Evolutionary conservation across 1,139 yeast species (phyloP).

Genomic region (Taphrina populina): DNA sequence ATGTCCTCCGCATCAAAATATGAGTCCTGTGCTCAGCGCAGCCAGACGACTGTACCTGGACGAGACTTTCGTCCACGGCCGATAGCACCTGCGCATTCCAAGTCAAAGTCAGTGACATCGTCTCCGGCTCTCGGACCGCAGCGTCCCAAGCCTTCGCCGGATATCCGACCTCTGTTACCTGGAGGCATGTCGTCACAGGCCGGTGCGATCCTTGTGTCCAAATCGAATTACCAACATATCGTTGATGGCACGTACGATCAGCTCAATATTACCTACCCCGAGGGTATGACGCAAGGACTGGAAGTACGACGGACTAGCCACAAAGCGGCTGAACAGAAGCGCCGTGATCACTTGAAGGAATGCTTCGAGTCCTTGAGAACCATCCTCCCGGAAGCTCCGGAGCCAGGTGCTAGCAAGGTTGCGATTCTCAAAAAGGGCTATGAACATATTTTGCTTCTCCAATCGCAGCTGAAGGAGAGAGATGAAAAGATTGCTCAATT

Average conservation of each 20-base stretch:
- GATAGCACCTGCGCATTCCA: constrained; percentile 12
- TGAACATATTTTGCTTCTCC: constrained; percentile 14
- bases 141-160: constrained; percentile 39
- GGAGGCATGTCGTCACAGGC: constrained; percentile 41
- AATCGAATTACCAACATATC: constrained; percentile 50
- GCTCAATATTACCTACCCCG: constrained; percentile 49
- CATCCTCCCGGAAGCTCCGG: constrained; percentile 26
- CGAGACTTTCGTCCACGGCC: constrained; percentile 18
- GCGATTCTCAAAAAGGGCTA: constrained; percentile 27
- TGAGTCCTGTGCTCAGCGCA: too few relatives aligned
- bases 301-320: constrained; percentile 63
- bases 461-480: background rate
- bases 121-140: constrained; percentile 31
- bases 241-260: constrained; percentile 50
- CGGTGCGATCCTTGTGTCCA: constrained; percentile 46
- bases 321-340: constrained; percentile 92
- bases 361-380: constrained; percentile 21
- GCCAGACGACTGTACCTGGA: background rate
- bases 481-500: constrained; percentile 23
- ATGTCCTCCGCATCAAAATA: too few relatives aligned
- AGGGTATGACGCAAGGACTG: constrained; percentile 47
- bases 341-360: constrained; percentile 81
- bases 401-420: constrained; percentile 23
- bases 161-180: constrained; percentile 39
- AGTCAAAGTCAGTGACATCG: constrained; percentile 9